phyloP scores from a whole-genome alignment of 2,329 filamentous ascomycete species.

The Aureobasidium sp. region DNA sequence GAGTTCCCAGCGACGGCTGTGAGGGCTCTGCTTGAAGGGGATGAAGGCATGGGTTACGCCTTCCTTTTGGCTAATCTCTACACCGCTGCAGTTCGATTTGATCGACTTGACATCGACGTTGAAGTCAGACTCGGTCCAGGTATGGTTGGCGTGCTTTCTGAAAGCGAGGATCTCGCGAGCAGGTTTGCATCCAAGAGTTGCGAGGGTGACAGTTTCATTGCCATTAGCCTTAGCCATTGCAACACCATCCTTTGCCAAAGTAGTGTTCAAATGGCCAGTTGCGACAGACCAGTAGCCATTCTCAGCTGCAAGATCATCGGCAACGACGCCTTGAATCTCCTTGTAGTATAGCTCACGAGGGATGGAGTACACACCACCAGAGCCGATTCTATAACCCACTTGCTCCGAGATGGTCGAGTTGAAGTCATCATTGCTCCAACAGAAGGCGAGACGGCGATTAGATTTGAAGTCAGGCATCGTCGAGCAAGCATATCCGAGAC shows the following conservation, averaged over 20 bases:
- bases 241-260: slow-evolving; percentile 2
- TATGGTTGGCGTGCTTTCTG: background rate
- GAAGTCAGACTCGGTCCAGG: background rate
- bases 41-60: slow-evolving; percentile 1
- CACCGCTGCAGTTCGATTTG: background rate
- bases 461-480: slow-evolving; percentile 9
- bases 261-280: background rate
- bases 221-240: background rate
- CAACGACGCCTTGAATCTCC: slow-evolving; percentile 3
- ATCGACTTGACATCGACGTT: background rate
- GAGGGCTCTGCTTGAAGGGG: slow-evolving; percentile 6
- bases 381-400: background rate
- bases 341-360: slow-evolving; percentile 14
- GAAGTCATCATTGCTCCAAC: slow-evolving; percentile 14
- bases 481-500: slow-evolving; percentile 4
- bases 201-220: slow-evolving; percentile 6
- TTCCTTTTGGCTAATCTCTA: background rate
- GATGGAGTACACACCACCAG: background rate
- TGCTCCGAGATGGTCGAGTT: slow-evolving; percentile 3
- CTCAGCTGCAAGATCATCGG: slow-evolving; percentile 7
- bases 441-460: slow-evolving; percentile 4
- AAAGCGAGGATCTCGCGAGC: slow-evolving; percentile 3
- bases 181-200: slow-evolving; percentile 7
- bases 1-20: slow-evolving; percentile 8
- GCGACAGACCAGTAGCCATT: slow-evolving; percentile 12